Conservation (phyloP, 2,329 filamentous ascomycete species). For the Exserohilum turcica region DNA sequence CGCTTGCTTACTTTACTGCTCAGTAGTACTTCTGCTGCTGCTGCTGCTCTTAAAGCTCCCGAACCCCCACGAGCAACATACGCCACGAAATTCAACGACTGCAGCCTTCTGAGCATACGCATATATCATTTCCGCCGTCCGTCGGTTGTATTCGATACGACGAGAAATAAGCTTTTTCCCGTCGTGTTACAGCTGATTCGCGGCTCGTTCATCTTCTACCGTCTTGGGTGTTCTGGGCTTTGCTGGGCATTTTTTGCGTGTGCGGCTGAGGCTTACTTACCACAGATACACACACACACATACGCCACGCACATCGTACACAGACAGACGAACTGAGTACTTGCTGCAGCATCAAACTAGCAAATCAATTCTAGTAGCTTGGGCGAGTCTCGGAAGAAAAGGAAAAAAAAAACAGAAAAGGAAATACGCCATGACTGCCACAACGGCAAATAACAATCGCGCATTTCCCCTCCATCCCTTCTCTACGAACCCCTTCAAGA, state of each 20-base stretch:
- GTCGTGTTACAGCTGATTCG: constrained; percentile 4
- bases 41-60: background rate
- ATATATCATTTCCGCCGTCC: too few relatives aligned
- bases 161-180: constrained; percentile 12
- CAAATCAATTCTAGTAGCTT: too few relatives aligned
- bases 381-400: background rate
- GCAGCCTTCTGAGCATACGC: too few relatives aligned
- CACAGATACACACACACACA: background rate
- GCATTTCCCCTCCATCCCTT: constrained; percentile 51
- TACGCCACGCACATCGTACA: too few relatives aligned
- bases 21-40: too few relatives aligned
- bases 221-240: constrained; percentile 17
- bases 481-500: constrained; percentile 50
- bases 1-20: too few relatives aligned
- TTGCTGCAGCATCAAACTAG: too few relatives aligned
- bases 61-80: background rate
- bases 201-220: constrained; percentile 9
- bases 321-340: too few relatives aligned
- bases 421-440: constrained; percentile 30
- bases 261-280: constrained; percentile 3
- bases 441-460: constrained; percentile 49
- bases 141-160: background rate
- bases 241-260: constrained; percentile 4
- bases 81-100: too few relatives aligned
- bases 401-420: background rate